phyloP scores from a whole-genome alignment of 768 basidiomycete species.

The Lentinula lateritia region DNA sequence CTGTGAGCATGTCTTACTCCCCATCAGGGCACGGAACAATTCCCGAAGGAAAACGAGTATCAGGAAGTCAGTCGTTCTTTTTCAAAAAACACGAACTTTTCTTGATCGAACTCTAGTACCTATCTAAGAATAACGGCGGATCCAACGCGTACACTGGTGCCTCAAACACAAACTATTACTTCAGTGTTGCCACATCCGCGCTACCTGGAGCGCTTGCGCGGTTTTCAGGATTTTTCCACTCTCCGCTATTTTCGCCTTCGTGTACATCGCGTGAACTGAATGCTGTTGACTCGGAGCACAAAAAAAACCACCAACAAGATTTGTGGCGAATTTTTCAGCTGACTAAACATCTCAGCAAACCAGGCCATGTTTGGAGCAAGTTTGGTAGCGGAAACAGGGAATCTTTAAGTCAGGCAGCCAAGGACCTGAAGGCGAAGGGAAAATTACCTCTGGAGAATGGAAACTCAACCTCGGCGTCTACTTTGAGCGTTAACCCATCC shows the following conservation, averaged over 20 bases:
- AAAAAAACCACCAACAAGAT: slow-evolving; percentile 90
- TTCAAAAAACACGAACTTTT: not conserved
- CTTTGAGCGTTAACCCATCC: slow-evolving; percentile 24
- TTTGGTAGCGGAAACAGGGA: slow-evolving; percentile 86
- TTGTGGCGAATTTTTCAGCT: slow-evolving; percentile 94
- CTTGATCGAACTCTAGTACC: slow-evolving; percentile 39
- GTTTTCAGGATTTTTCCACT: slow-evolving; percentile 85
- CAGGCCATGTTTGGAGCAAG: slow-evolving; percentile 82
- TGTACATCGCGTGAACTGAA: slow-evolving; percentile 88
- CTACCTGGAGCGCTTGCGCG: slow-evolving; percentile 69
- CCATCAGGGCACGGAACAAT: slow-evolving; percentile 72
- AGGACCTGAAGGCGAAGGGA: slow-evolving; percentile 45
- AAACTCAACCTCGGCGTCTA: slow-evolving; percentile 16
- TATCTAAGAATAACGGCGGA: slow-evolving; percentile 74
- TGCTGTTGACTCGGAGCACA: slow-evolving; percentile 95
- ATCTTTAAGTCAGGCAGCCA: slow-evolving; percentile 62
- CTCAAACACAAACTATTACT: slow-evolving; percentile 87
- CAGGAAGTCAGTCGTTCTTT: slow-evolving; percentile 50
- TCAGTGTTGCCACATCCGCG: slow-evolving; percentile 60
- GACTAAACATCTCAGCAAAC: slow-evolving; percentile 78
- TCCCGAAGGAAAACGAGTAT: slow-evolving; percentile 93
- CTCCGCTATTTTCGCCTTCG: slow-evolving; percentile 82
- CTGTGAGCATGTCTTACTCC: not conserved
- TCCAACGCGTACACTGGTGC: slow-evolving; percentile 95
- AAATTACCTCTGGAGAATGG: slow-evolving; percentile 25